Base-by-base conservation (phyloP, 1,139 yeast species). In the Blastobotrys raffinosifermentans region DNA sequence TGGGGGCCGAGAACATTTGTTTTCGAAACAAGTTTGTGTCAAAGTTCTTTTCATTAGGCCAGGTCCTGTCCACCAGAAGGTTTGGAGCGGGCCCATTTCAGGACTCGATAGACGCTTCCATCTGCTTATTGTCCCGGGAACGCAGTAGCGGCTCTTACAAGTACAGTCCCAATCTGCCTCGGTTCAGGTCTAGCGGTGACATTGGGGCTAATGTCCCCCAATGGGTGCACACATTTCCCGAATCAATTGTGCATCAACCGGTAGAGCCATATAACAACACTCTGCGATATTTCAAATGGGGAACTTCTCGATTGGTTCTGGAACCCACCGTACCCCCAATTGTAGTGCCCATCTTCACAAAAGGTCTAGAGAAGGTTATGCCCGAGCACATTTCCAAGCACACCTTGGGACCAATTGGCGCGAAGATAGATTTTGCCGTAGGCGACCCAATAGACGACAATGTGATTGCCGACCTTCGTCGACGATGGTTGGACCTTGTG, bases 141-240 rank as follows among this genome's bases (percentile, higher is more conserved):
- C 23, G 29, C 30, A 89, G 89, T 0, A 16, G 31, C 6, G 26
- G 19, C n/a, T 13, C 25, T 9, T 15, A 15, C 20, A 19, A 30
- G 17, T 16, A 22, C 9, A 13, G 15, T 17, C 19, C 31, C 2
- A 32, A 29, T 16, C 11, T 8, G 19, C 19, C 16, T 4, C 36
- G 26, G 15, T 17, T 4, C n/a, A 18, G 20, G 27, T 3, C 8
- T 18, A 5, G 11, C 11, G 20, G n/a, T 4, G 19, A 11, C 16
- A 11, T 15, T n/a, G 32, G 26, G 9, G 26, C 14, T 14, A 20
- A 10, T 2, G 17, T 29, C 27, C 40, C 40, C 9, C 76, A 85
- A 2, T 91, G 98, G 98, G 76, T 91, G 43, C 97, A 91, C 58
- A 79, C 89, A 4, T 91, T 86, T 60, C 98, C 98, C 0, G 98